Conservation (phyloP, 1,284 basidiomycete species). For the Rhodotorula sp. region DNA sequence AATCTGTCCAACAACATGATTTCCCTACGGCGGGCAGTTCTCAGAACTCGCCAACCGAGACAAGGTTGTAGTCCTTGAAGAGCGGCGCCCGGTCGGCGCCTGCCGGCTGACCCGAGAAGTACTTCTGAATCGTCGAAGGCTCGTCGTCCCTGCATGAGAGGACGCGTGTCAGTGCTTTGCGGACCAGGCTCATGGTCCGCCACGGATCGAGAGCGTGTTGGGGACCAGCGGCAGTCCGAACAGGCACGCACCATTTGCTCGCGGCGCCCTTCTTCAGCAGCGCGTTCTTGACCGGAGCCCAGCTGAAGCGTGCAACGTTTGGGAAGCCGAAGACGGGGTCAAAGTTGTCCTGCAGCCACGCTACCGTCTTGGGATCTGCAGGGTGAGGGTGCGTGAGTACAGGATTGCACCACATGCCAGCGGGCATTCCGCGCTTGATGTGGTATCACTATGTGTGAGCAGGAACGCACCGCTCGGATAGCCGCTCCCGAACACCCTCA, state of each 20-base stretch:
- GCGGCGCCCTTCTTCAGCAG: constrained; percentile 76
- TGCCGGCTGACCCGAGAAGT: constrained; percentile 29
- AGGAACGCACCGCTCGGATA: constrained; percentile 76
- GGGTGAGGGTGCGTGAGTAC: no score
- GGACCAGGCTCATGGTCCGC: no score
- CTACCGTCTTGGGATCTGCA: constrained; percentile 86
- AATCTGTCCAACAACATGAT: no score
- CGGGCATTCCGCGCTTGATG: not conserved
- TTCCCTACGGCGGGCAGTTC: no score
- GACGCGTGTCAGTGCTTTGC: not conserved
- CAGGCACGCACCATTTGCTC: constrained; percentile 69
- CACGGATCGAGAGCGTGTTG: not conserved
- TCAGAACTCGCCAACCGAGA: constrained; percentile 35
- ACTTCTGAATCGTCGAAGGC: constrained; percentile 38
- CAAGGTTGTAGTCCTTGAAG: constrained; percentile 36
- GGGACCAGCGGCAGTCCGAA: no score
- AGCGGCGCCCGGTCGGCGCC: constrained; percentile 12
- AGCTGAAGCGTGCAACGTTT: constrained; percentile 87
- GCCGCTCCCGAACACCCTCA: constrained; percentile 63
- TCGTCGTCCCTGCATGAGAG: constrained; percentile 34
- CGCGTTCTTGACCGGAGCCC: constrained; percentile 87
- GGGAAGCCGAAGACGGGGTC: constrained; percentile 93
- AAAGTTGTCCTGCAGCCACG: constrained; percentile 73
- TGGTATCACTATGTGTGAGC: not conserved
- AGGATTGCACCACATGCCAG: not conserved